phyloP scores from a whole-genome alignment of 768 basidiomycete genomes.

The Tulasnella sp. region DNA sequence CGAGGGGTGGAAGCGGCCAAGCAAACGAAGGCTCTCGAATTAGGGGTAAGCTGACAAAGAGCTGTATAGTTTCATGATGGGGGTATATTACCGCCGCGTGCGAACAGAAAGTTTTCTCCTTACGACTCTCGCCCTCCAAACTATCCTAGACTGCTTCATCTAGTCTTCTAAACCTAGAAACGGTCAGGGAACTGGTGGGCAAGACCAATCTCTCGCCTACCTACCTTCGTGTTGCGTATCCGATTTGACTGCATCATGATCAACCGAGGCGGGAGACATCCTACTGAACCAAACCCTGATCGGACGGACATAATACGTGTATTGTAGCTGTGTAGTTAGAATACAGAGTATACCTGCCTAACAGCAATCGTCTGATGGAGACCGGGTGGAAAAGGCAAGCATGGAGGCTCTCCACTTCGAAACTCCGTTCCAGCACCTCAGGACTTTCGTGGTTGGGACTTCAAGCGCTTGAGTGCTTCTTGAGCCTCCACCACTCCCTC shows the following conservation, averaged over 20 bases:
- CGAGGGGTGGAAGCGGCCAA: not conserved
- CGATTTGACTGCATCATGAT: not conserved
- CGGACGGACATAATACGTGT: not conserved
- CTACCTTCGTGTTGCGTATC: not conserved
- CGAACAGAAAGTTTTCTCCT: not conserved
- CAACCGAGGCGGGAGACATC: constrained; percentile 6
- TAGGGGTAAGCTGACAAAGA: not conserved
- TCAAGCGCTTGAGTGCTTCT: constrained; percentile 8
- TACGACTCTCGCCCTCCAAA: constrained; percentile 13
- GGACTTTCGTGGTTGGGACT: not conserved
- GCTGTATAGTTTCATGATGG: not conserved
- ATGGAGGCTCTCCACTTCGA: too few relatives aligned
- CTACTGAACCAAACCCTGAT: too few relatives aligned
- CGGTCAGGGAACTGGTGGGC: constrained; percentile 15
- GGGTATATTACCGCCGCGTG: not conserved
- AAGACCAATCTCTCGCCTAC: not conserved
- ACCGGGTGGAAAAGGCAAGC: not conserved
- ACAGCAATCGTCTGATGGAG: not conserved
- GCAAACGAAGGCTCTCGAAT: not conserved
- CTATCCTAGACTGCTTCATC: constrained; percentile 12
- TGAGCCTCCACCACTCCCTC: constrained; percentile 15
- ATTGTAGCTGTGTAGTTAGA: not conserved
- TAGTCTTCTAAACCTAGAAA: constrained; percentile 14
- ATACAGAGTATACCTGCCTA: not conserved
- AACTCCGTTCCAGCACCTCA: not conserved